Base-by-base conservation (phyloP, 2,329 filamentous ascomycete species). In the Leptosphaerulina australis region DNA sequence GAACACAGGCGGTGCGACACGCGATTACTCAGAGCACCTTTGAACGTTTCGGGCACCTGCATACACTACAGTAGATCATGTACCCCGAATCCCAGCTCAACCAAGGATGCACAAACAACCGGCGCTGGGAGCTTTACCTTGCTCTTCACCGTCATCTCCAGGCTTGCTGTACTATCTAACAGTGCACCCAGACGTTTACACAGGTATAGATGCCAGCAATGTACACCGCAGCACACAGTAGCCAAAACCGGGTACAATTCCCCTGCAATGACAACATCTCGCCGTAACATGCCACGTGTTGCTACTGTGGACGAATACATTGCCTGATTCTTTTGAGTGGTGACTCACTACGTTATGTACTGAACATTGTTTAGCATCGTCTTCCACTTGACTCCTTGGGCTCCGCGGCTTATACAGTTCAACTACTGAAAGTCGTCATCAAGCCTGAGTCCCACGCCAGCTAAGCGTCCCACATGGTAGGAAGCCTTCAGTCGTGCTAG, bases 61-160 rank as follows among this genome's bases (percentile, higher is more conserved):
- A 37, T 28, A 28, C 10, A 37, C 14, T 14, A 36, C 15, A 28
- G n/a, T 40, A 31, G 40, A 51, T 31, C 25, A 51, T 51, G 48
- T 26, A 40, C 22, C 40, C 17, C 26, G 11, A 28, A 22, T 34
- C 22, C 29, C 9, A 29, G 44, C 40, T 50, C 22, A 28, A 14
- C 39, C 26, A 21, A 1, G 24, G 14, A n/a, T 33, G 28, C 26
- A 21, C 20, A 33, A 3, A 20, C 17, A 29, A 45, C 14, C 15
- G 24, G 25, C 33, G 7, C 5, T 18, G n/a, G 34, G 9, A 33
- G 28, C 25, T 12, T 24, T 22, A 14, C 21, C n/a, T 35, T 14
- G 29, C 29, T 35, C 30, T 40, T 39, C 34, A 30, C 29, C 35
- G 18, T 11, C 20, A 11, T 14, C 9, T 30, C 11, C 8, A 15